These are phyloP conservation scores for Carex pumila DNA, from an alignment of 176 grass and related monocot genomes.

Conservation along the genomic window DNA sequence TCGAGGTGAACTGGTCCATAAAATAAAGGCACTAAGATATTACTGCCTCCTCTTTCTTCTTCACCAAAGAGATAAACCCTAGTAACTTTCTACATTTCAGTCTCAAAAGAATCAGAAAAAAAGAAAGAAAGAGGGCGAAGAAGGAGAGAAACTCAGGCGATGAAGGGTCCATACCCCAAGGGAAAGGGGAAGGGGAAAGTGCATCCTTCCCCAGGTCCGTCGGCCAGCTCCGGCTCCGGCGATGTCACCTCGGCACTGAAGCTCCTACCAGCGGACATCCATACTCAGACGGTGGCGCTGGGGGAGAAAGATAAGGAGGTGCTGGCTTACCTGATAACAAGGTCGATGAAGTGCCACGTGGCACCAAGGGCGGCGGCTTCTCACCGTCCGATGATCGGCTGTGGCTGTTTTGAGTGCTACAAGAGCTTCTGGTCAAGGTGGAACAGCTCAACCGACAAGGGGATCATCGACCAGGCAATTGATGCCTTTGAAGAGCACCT, in stretches of 20 bases:
- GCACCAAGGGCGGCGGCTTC: background rate
- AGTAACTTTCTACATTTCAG: constrained; percentile 20
- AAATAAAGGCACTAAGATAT: background rate
- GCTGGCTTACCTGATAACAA: constrained; percentile 55
- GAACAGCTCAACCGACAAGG: constrained; percentile 50
- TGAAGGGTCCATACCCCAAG: constrained; percentile 15
- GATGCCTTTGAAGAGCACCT: constrained; percentile 85
- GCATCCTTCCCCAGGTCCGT: constrained; percentile 41
- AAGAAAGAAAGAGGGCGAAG: background rate
- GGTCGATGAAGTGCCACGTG: constrained; percentile 45
- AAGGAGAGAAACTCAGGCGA: background rate
- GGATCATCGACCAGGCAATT: constrained; percentile 57
- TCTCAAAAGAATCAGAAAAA: background rate
- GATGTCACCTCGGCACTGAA: constrained; percentile 9
- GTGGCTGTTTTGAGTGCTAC: constrained; percentile 85
- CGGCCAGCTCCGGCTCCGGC: background rate
- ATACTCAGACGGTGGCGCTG: constrained; percentile 32
- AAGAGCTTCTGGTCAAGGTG: constrained; percentile 72
- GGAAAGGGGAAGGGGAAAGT: constrained; percentile 66
- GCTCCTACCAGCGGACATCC: constrained; percentile 37
- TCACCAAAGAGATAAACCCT: constrained; percentile 22
- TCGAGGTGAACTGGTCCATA: background rate
- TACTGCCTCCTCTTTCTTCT: background rate
- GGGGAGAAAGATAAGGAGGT: constrained; percentile 58
- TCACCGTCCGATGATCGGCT: constrained; percentile 47